These are phyloP conservation scores for Colletotrichum kahawae DNA, from an alignment of 2,329 filamentous ascomycete genomes.

Conservation along the genomic window DNA sequence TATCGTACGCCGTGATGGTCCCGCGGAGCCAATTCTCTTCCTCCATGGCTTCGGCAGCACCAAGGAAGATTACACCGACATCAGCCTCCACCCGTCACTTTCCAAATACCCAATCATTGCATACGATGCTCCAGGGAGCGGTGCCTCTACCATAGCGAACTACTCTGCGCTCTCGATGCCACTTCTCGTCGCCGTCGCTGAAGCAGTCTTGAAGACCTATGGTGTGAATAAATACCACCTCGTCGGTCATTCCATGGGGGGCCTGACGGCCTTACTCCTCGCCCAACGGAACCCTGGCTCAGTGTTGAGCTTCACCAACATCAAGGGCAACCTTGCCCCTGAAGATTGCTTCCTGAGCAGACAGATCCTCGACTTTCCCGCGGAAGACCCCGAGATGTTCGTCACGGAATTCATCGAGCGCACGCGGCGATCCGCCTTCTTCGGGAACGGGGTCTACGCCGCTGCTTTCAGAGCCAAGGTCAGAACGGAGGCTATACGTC, in stretches of 20 bases:
- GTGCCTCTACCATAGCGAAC: constrained; percentile 21
- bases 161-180: constrained; percentile 19
- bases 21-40: constrained; percentile 22
- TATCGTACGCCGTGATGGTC: neutral
- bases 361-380: constrained; percentile 22
- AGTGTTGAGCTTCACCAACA: constrained; percentile 28
- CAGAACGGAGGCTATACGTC: constrained; percentile 18
- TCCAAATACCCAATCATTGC: constrained; percentile 22
- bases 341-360: constrained; percentile 32
- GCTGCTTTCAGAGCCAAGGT: constrained; percentile 21
- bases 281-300: constrained; percentile 7
- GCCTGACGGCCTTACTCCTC: constrained; percentile 25
- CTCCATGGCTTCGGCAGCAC: constrained; percentile 30
- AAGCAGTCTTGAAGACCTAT: constrained; percentile 21
- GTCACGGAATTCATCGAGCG: constrained; percentile 11
- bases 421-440: constrained; percentile 14
- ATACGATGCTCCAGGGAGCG: constrained; percentile 29
- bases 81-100: constrained; percentile 22
- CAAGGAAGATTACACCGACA: constrained; percentile 31
- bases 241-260: constrained; percentile 33
- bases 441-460: constrained; percentile 22
- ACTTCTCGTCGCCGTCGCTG: constrained; percentile 25
- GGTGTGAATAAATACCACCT: constrained; percentile 24
- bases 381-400: neutral
- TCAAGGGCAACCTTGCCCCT: constrained; percentile 30